Conservation (phyloP, 2,329 filamentous ascomycete genomes). For the Monilinia fructigena region DNA sequence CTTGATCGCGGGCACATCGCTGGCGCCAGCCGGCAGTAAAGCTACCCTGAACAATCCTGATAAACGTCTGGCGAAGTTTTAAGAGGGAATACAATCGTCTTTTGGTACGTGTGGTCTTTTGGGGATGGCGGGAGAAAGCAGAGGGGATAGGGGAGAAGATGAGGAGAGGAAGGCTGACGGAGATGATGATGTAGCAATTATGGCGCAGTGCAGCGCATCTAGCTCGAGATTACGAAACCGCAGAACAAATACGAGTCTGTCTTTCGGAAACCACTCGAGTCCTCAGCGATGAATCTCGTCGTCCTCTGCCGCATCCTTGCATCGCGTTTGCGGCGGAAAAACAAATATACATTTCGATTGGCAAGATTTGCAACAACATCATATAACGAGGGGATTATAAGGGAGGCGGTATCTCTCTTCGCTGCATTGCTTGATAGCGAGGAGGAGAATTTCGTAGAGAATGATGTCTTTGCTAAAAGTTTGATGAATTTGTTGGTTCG, state of each 20-base stretch:
- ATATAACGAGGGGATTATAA: constrained; percentile 81
- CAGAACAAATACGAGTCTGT: constrained; percentile 60
- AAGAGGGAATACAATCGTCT: constrained; percentile 65
- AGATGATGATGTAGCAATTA: constrained; percentile 46
- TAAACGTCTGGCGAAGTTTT: constrained; percentile 63
- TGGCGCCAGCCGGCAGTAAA: constrained; percentile 55
- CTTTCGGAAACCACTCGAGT: constrained; percentile 66
- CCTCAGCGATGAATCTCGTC: constrained; percentile 83
- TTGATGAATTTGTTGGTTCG: constrained; percentile 82
- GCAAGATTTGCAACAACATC: constrained; percentile 84
- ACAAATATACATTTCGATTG: constrained; percentile 85
- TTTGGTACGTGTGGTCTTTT: constrained; percentile 47
- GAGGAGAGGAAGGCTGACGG: not conserved
- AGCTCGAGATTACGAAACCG: constrained; percentile 58
- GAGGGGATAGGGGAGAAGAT: not conserved
- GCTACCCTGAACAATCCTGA: constrained; percentile 62
- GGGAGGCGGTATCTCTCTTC: constrained; percentile 81
- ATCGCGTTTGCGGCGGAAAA: constrained; percentile 82
- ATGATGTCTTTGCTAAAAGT: constrained; percentile 78
- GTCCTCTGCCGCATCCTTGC: constrained; percentile 86
- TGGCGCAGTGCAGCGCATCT: constrained; percentile 64
- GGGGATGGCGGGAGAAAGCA: not conserved
- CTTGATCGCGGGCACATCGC: constrained; percentile 61
- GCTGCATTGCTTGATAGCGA: constrained; percentile 93
- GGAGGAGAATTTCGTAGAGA: constrained; percentile 91